These are phyloP conservation scores for Backusella liffmaniae DNA, from an alignment of 192 early-diverging fungal genomes.

Conservation along the genomic window DNA sequence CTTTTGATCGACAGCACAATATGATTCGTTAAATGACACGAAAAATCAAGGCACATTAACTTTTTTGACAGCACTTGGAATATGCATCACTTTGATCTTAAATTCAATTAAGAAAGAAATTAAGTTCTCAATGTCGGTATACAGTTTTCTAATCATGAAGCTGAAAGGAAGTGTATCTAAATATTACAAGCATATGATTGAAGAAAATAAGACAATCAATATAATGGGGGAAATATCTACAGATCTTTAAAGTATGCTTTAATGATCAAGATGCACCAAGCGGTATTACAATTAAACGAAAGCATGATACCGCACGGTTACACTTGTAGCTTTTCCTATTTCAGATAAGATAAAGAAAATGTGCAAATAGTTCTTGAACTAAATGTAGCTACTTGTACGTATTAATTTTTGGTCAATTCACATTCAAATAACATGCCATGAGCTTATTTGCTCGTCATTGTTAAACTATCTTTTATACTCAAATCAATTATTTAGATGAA, in stretches of 20 bases:
- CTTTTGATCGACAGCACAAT: background rate
- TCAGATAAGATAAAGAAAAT: background rate
- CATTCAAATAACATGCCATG: background rate
- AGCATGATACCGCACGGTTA: background rate
- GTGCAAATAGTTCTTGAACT: background rate
- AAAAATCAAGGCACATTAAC: background rate
- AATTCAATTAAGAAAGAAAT: background rate
- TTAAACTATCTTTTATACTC: background rate
- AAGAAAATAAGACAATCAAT: background rate
- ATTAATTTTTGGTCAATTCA: background rate
- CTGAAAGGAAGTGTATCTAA: background rate
- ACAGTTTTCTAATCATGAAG: background rate
- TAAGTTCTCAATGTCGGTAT: background rate
- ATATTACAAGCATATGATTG: background rate
- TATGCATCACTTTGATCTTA: background rate
- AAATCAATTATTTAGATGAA: background rate
- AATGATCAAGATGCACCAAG: background rate
- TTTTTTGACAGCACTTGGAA: conserved; percentile 6
- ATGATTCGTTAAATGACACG: background rate
- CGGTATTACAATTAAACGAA: background rate
- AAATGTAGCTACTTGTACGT: background rate
- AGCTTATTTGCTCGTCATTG: background rate
- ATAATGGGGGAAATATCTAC: background rate
- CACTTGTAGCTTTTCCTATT: background rate
- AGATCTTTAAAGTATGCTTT: background rate